Conservation (phyloP, 805 yeast species). For the Wickerhamomyces subpelliculosus region DNA sequence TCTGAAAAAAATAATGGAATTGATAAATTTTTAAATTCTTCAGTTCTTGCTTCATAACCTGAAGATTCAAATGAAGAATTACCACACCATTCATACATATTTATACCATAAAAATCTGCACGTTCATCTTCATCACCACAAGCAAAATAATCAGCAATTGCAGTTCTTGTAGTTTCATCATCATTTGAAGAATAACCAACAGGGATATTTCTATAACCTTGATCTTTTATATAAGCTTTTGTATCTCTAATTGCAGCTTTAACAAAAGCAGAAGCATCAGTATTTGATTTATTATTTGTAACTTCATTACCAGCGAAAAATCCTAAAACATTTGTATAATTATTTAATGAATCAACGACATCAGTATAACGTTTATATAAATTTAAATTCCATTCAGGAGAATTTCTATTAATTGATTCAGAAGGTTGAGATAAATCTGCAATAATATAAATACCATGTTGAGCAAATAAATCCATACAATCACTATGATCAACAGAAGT, state of each 20-base stretch:
- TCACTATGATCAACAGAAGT: slow-evolving; percentile 57
- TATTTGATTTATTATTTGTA: slow-evolving; percentile 61
- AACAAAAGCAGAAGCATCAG: slow-evolving; percentile 78
- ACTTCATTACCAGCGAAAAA: slow-evolving; percentile 94
- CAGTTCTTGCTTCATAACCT: slow-evolving; percentile 66
- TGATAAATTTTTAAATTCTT: slow-evolving; percentile 64
- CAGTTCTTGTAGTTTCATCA: slow-evolving; percentile 62
- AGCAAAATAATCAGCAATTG: slow-evolving; percentile 72
- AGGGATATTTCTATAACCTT: slow-evolving; percentile 67
- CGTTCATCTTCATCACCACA: slow-evolving; percentile 58
- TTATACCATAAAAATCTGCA: slow-evolving; percentile 76
- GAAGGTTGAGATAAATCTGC: slow-evolving; percentile 79
- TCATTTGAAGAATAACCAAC: slow-evolving; percentile 89
- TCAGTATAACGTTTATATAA: slow-evolving; percentile 65
- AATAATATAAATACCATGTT: slow-evolving; percentile 79
- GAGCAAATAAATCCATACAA: slow-evolving; percentile 61
- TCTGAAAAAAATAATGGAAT: slow-evolving; percentile 83
- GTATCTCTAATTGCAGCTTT: slow-evolving; percentile 86
- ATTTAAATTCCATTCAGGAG: slow-evolving; percentile 64
- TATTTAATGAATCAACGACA: slow-evolving; percentile 66
- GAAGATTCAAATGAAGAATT: slow-evolving; percentile 47
- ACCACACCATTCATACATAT: slow-evolving; percentile 90
- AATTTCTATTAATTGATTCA: slow-evolving; percentile 59
- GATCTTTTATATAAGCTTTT: slow-evolving; percentile 58
- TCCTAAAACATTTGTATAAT: slow-evolving; percentile 72